phyloP scores from a whole-genome alignment of 805 yeast genomes.

The Vanderwaltozyma polyspora region DNA sequence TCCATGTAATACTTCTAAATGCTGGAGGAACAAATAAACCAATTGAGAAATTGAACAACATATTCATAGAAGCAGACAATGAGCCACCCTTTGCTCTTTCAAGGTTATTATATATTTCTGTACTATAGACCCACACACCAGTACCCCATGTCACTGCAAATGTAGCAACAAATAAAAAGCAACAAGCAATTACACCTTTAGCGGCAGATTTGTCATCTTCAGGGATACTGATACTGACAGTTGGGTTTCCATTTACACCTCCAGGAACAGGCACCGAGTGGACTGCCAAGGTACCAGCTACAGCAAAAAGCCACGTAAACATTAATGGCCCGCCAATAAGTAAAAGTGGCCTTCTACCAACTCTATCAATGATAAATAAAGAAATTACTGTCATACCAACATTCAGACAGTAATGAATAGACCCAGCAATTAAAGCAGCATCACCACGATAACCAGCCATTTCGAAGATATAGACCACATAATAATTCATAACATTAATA shows the following conservation, averaged over 20 bases:
- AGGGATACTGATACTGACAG: constrained; percentile 7
- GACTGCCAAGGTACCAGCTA: constrained; percentile 15
- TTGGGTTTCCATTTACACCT: constrained; percentile 26
- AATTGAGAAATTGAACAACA: constrained; percentile 54
- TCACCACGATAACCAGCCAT: constrained; percentile 5
- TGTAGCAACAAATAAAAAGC: constrained; percentile 40
- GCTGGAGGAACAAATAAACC: constrained; percentile 51
- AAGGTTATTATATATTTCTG: constrained; percentile 50
- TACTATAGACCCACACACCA: constrained; percentile 39
- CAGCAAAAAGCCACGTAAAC: constrained; percentile 22
- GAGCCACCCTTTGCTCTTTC: constrained; percentile 61
- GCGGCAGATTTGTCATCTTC: constrained; percentile 26
- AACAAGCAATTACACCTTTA: constrained; percentile 37
- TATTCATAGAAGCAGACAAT: constrained; percentile 52
- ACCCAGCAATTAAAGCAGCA: constrained; percentile 14
- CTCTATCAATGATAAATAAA: constrained; percentile 44
- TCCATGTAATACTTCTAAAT: constrained; percentile 38
- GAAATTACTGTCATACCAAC: constrained; percentile 48
- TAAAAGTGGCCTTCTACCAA: constrained; percentile 59
- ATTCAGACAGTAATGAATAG: constrained; percentile 33
- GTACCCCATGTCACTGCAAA: constrained; percentile 36
- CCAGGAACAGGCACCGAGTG: constrained; percentile 38
- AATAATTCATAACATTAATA: constrained; percentile 60
- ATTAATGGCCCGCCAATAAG: constrained; percentile 3
- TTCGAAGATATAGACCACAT: constrained; percentile 14